Conservation (phyloP, 1,139 yeast genomes). For the Chernovozyma aurita region DNA sequence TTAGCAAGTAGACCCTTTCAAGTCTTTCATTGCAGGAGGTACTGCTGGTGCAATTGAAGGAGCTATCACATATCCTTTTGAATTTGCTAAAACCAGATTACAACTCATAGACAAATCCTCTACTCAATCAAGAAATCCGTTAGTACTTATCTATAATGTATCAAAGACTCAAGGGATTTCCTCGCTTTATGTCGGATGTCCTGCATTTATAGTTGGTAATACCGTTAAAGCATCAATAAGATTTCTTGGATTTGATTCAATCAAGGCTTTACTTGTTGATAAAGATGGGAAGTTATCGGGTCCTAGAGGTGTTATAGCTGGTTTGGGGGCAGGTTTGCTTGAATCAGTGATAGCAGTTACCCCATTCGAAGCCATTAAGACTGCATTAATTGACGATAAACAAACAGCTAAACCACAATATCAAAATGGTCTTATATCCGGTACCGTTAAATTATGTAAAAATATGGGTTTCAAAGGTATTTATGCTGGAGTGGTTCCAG, state of each 20-base stretch:
- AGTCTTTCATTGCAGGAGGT: conserved; percentile 90
- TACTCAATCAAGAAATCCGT: conserved; percentile 73
- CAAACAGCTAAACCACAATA: conserved; percentile 74
- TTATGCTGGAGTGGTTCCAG: conserved; percentile 88
- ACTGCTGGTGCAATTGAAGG: conserved; percentile 95
- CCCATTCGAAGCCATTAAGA: conserved; percentile 94
- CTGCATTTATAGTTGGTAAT: conserved; percentile 93
- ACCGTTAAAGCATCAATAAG: conserved; percentile 94
- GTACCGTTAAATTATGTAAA: conserved; percentile 56
- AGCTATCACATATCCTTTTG: conserved; percentile 87
- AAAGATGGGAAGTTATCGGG: conserved; percentile 84
- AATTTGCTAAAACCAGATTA: conserved; percentile 90
- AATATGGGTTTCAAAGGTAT: conserved; percentile 83
- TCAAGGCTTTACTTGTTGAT: conserved; percentile 73
- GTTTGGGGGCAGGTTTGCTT: conserved; percentile 91
- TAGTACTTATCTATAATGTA: conserved; percentile 68
- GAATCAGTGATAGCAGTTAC: conserved; percentile 94
- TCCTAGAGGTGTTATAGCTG: conserved; percentile 89
- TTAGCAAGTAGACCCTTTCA: conserved; percentile 49
- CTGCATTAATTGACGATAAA: conserved; percentile 91
- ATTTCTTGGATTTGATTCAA: conserved; percentile 86
- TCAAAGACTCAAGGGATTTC: conserved; percentile 76
- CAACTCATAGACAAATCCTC: conserved; percentile 75
- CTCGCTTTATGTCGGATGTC: conserved; percentile 92
- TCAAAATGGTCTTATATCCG: conserved; percentile 60